Conservation (phyloP, 306 rosid species). For the Vicia faba region DNA sequence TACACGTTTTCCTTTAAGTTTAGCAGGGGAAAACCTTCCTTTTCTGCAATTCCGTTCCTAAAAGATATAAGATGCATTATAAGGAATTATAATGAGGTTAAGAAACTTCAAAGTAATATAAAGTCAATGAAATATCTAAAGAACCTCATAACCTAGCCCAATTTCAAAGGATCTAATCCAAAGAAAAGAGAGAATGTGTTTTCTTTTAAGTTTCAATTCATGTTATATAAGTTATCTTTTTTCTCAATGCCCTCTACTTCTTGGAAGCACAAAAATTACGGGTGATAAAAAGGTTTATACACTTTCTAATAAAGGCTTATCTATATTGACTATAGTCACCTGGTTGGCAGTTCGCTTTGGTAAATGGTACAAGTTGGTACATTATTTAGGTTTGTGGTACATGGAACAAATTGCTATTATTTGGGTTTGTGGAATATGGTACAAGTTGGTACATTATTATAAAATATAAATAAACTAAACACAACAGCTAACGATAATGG, state of each 20-base stretch:
- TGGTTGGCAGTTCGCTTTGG: background rate
- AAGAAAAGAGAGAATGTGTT: background rate
- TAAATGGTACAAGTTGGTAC: background rate
- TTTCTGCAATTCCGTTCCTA: constrained; percentile 89
- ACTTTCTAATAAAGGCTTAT: constrained; percentile 9
- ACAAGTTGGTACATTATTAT: background rate
- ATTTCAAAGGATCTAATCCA: constrained; percentile 25
- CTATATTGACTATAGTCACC: background rate
- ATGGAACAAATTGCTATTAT: no score
- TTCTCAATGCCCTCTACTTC: constrained; percentile 18
- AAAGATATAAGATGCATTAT: constrained; percentile 15
- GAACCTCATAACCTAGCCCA: constrained; percentile 10
- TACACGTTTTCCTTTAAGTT: constrained; percentile 90
- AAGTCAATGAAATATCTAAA: constrained; percentile 24
- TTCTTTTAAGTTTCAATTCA: constrained; percentile 7
- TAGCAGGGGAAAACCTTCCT: constrained; percentile 82
- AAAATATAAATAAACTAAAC: no score
- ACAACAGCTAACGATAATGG: no score
- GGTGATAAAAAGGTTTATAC: constrained; percentile 1
- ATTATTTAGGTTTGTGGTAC: background rate
- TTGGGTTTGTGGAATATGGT: background rate
- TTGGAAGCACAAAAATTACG: constrained; percentile 19
- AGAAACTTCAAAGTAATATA: constrained; percentile 18
- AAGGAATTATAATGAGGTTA: constrained; percentile 14
- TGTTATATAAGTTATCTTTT: constrained; percentile 1